Conservation (phyloP, 192 early-diverging fungal species). For the Mortierella alpina region DNA sequence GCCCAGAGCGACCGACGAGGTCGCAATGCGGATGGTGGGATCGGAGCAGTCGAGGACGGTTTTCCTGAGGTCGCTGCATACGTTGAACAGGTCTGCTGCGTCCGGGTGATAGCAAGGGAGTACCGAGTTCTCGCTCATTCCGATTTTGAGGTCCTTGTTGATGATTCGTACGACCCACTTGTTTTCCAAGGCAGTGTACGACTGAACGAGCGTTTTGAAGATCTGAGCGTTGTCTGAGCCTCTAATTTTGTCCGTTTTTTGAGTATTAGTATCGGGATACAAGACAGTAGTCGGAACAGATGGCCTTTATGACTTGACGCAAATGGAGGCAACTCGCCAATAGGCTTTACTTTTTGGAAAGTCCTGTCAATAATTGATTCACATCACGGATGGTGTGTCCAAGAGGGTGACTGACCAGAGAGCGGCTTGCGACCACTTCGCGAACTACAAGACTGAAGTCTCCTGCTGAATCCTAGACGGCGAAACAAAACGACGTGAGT, state of each 20-base stretch:
- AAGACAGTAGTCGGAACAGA: conserved; percentile 11
- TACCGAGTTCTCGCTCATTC: conserved; percentile 78
- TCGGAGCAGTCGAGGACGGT: conserved; percentile 68
- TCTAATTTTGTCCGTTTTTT: conserved; percentile 14
- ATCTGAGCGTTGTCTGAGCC: conserved; percentile 56
- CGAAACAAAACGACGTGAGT: too few species aligned
- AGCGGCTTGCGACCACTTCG: conserved; percentile 60
- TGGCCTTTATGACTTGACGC: too few species aligned
- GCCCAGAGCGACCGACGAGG: conserved; percentile 64
- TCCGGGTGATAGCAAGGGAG: conserved; percentile 76
- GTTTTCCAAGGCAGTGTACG: conserved; percentile 76
- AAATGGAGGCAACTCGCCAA: neutral
- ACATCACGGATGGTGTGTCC: conserved; percentile 71
- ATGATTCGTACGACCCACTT: conserved; percentile 83
- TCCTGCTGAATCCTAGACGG: conserved; percentile 62
- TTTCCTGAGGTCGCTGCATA: conserved; percentile 69
- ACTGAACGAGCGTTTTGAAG: conserved; percentile 63
- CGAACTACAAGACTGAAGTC: conserved; percentile 71
- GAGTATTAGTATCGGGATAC: conserved; percentile 1
- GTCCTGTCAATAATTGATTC: conserved; percentile 57
- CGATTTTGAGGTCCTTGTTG: conserved; percentile 79
- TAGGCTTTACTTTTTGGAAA: conserved; percentile 30
- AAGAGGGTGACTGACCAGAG: conserved; percentile 56
- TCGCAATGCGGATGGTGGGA: conserved; percentile 39
- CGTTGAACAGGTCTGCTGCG: conserved; percentile 74